A percentile compares a stretch with the other conserved stretches of the same genome.
Conservation (phyloP, 2,329 filamentous ascomycete genomes). For the Trichoderma afroharzianum region DNA sequence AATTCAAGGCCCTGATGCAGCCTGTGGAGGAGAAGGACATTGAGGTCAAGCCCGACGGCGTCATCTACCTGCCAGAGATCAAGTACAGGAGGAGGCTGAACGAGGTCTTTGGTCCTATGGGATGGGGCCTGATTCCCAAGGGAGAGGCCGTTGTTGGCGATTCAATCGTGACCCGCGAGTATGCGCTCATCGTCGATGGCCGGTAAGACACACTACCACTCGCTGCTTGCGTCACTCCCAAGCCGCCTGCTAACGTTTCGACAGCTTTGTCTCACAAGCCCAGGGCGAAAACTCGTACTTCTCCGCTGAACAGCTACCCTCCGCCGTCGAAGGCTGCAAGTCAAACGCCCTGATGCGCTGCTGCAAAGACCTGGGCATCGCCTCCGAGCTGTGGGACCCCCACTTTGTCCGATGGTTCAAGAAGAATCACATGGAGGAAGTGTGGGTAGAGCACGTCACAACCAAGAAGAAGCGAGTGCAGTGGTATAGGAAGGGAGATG, state of each 20-base stretch:
- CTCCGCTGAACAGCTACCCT: conserved; percentile 81
- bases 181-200: conserved; percentile 83
- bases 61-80: conserved; percentile 95
- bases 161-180: conserved; percentile 81
- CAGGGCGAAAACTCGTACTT: conserved; percentile 96
- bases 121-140: conserved; percentile 88
- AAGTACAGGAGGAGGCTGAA: conserved; percentile 94
- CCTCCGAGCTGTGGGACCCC: conserved; percentile 95
- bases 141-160: conserved; percentile 82
- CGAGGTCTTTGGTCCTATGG: conserved; percentile 86
- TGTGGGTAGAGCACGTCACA: conserved; percentile 81
- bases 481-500: conserved; percentile 75
- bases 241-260: not conserved
- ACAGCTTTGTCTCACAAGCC: conserved; percentile 83
- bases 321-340: conserved; percentile 93
- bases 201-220: conserved; percentile 53
- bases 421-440: conserved; percentile 68
- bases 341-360: conserved; percentile 97
- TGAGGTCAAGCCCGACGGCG: conserved; percentile 96
- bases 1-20: conserved; percentile 63
- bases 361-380: conserved; percentile 96
- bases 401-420: conserved; percentile 82
- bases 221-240: not conserved
- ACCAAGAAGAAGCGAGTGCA: conserved; percentile 90
- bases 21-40: conserved; percentile 71